Evolutionary conservation across 2,329 filamentous ascomycete genomes (phyloP), one percentile per base, ranked within the genome.

Genomic region (Ophiostoma angusticollis): DNA sequence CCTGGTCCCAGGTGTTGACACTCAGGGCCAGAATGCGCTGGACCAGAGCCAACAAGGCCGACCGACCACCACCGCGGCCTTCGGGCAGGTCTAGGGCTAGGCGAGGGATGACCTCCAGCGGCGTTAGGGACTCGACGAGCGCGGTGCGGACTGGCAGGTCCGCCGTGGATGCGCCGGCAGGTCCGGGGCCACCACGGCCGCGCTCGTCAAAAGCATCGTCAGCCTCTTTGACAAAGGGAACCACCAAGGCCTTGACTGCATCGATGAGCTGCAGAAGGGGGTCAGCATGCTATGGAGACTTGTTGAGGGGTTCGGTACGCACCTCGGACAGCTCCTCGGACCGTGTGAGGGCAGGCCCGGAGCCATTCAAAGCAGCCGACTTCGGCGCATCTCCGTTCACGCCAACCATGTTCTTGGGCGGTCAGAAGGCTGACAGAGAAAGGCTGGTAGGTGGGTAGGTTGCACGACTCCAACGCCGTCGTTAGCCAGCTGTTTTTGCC

Each of bases 1-100:
- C 89, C 59, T 94, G 87, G 53, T 93, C 83, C 84, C 87, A 96
- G n/a, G 89, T 95, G 61, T 98, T 98, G 54, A 96, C 89, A 53
- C 82, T 91, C 59, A 93, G 86, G 47, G 74, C 69, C 30, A 96
- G 67, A 16, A 95, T 68, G 44, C 77, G 72, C 48, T 76, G 64
- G 32, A 93, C 70, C 3, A 74, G 74, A 24, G 75, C 68, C 21
- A 94, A 63, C 23, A 95, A 63, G 0, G 87, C 89, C 31, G 82
- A 72, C 49, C 81, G 81, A 1, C 78, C 80, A 45, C 62, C 64
- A 7, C 73, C 78, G 28, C 67, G 56, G 3, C 58, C 60, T 3
- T 60, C 51, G 0, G 80, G 77, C 6, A 85, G 62, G 6, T 70
- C 59, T 29, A 84, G 63, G 9, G 68, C 60, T 45, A 80, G 61